These are phyloP conservation scores for Pyrus hybrid DNA, from an alignment of 331 rosid species.

Conservation along the genomic window DNA sequence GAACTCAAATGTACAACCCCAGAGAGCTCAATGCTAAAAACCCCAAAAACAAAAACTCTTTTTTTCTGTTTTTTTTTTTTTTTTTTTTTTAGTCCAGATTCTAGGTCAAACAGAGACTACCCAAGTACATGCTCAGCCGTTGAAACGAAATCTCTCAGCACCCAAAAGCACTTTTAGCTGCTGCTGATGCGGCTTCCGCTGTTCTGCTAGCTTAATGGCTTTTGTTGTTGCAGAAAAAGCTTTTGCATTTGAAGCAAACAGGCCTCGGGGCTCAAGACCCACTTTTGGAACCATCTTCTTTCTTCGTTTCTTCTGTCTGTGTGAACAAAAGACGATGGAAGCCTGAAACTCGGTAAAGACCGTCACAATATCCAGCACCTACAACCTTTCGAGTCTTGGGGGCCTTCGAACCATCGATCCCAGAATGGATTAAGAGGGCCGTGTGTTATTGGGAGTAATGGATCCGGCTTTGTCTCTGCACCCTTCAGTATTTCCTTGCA, in stretches of 20 bases:
- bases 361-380: slow-evolving; percentile 79
- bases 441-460: no score
- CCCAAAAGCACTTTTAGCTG: background rate
- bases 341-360: slow-evolving; percentile 4
- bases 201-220: background rate
- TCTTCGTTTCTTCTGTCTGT: slow-evolving; percentile 7
- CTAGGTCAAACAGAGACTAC: slow-evolving; percentile 12
- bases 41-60: background rate
- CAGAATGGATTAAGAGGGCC: slow-evolving; percentile 62
- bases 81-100: slow-evolving; percentile 13
- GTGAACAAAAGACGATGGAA: slow-evolving; percentile 4
- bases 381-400: slow-evolving; percentile 67
- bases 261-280: slow-evolving; percentile 8
- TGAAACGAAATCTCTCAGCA: background rate
- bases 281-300: slow-evolving; percentile 13
- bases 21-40: background rate
- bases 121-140: slow-evolving; percentile 23
- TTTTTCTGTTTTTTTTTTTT: background rate
- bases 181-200: background rate
- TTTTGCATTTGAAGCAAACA: background rate
- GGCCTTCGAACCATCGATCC: slow-evolving; percentile 98
- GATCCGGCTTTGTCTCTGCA: no score
- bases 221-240: background rate
- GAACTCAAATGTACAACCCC: slow-evolving; percentile 18
- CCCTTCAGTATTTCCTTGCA: no score